phyloP scores from a whole-genome alignment of 176 grass and related monocot species.

The Cymbopogon citratus region DNA sequence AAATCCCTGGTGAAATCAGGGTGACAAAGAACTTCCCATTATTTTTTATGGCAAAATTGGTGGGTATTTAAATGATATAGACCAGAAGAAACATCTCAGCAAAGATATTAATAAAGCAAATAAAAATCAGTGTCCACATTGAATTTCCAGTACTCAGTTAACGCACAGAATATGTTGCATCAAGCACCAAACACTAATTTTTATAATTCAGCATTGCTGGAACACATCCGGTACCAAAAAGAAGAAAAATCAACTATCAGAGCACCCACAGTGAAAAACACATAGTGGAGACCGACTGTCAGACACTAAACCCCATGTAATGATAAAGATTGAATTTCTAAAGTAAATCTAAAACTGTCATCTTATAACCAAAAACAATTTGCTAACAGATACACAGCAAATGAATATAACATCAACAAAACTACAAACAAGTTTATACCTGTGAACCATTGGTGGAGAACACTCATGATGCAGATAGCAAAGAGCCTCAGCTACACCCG shows the following conservation, averaged over 20 bases:
- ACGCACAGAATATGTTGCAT: neutral
- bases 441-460: constrained; percentile 88
- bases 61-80: neutral
- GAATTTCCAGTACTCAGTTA: neutral
- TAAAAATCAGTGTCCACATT: neutral
- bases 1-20: neutral
- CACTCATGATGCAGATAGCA: constrained; percentile 94
- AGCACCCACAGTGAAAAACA: constrained; percentile 24
- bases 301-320: constrained; percentile 2
- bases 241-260: constrained; percentile 6
- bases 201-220: neutral
- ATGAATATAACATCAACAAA: neutral
- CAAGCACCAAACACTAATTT: neutral
- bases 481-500: constrained; percentile 83
- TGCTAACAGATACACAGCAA: neutral
- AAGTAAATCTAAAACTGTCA: neutral
- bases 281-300: neutral
- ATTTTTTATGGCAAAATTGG: neutral
- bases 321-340: neutral
- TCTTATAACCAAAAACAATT: neutral
- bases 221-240: neutral
- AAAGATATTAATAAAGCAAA: constrained; percentile 1
- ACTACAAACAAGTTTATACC: constrained; percentile 46
- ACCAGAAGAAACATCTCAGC: neutral
- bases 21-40: neutral